Evolutionary conservation across 495 filamentous ascomycete species (phyloP).

Genomic region (Penicillium canariense): DNA sequence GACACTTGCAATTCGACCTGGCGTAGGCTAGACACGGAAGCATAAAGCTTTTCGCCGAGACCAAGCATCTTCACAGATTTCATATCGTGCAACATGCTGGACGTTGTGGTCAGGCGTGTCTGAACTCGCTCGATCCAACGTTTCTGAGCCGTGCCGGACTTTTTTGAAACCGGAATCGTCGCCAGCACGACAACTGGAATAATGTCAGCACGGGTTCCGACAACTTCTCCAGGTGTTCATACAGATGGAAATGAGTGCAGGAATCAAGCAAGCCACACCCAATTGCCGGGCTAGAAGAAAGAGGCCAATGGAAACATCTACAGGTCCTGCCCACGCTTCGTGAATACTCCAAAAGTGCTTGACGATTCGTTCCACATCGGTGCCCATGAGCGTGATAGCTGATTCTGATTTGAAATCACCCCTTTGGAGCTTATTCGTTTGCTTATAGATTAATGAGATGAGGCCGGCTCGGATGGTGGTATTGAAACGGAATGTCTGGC

Average conservation of each 20-base stretch:
- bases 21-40: conserved; percentile 9
- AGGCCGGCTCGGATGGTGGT: conserved; percentile 53
- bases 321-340: conserved; percentile 48
- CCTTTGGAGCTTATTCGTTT: conserved; percentile 27
- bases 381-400: conserved; percentile 55
- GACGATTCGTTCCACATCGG: conserved; percentile 47
- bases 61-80: conserved; percentile 47
- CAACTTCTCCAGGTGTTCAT: conserved; percentile 22
- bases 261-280: conserved; percentile 42
- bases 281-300: conserved; percentile 51
- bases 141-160: conserved; percentile 19
- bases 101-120: conserved; percentile 30
- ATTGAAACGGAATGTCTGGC: conserved; percentile 47
- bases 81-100: conserved; percentile 39
- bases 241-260: conserved; percentile 46
- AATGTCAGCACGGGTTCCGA: neutral
- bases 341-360: conserved; percentile 36
- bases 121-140: conserved; percentile 40
- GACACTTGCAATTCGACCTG: conserved; percentile 17
- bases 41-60: conserved; percentile 17
- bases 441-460: conserved; percentile 28
- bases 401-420: conserved; percentile 37
- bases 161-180: conserved; percentile 12
- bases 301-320: conserved; percentile 54
- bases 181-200: conserved; percentile 14